Conservation (phyloP, 2,329 filamentous ascomycete genomes). For the Chalara sp. region DNA sequence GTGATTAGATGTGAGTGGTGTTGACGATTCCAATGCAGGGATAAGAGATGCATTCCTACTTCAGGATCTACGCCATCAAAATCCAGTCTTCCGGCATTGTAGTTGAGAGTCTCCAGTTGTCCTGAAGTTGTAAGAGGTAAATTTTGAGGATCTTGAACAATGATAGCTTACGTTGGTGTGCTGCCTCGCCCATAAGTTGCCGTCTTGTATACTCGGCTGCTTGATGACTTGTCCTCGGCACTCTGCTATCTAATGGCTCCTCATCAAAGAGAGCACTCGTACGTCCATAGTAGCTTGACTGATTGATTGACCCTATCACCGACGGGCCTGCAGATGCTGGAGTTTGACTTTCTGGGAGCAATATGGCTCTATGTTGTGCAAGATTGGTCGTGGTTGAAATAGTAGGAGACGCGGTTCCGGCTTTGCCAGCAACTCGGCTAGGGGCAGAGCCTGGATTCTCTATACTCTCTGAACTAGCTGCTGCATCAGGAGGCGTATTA, state of each 20-base stretch:
- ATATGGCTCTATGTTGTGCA: neutral
- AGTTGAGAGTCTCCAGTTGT: constrained; percentile 43
- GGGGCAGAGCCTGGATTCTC: neutral
- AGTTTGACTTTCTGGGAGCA: neutral
- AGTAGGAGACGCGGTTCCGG: neutral
- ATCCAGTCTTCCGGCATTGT: constrained; percentile 33
- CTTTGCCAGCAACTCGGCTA: neutral
- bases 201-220: neutral
- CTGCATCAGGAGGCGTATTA: too few species aligned
- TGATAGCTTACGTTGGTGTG: constrained; percentile 30
- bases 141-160: neutral
- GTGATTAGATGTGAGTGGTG: constrained; percentile 41
- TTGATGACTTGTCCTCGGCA: neutral
- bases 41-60: constrained; percentile 43
- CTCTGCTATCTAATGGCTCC: neutral
- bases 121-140: neutral
- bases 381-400: neutral
- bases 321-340: neutral
- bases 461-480: neutral
- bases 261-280: constrained; percentile 7
- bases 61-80: constrained; percentile 49
- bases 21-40: constrained; percentile 46
- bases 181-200: constrained; percentile 38
- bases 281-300: constrained; percentile 9
- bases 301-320: neutral